Conservation (phyloP, 2,329 filamentous ascomycete genomes). For the Tricladium varicosporioides region DNA sequence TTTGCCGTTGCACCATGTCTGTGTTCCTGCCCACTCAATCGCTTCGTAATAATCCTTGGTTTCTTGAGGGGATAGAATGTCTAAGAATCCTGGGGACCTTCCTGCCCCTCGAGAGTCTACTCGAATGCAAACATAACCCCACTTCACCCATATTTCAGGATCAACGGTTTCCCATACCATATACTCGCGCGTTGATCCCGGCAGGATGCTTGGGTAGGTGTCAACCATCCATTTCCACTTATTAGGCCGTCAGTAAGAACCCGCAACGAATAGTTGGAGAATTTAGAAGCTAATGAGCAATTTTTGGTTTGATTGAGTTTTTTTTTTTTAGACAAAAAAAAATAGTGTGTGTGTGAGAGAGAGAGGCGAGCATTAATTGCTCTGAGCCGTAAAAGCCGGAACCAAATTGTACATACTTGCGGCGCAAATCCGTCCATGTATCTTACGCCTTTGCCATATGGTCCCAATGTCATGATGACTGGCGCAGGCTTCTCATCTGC, state of each 20-base stretch:
- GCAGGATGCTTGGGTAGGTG: neutral
- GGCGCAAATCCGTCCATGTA: neutral
- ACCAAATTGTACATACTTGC: too few relatives aligned
- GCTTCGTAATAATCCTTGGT: conserved; percentile 30
- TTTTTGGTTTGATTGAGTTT: too few relatives aligned
- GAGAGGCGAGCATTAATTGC: too few relatives aligned
- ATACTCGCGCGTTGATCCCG: neutral
- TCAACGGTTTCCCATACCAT: conserved; percentile 12
- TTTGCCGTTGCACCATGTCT: conserved; percentile 27
- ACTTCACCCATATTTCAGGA: conserved; percentile 25
- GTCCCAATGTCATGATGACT: neutral
- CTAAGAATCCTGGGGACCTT: conserved; percentile 24
- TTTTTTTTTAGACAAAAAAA: too few relatives aligned
- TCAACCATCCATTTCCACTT: too few relatives aligned
- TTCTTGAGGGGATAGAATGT: conserved; percentile 23
- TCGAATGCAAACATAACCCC: conserved; percentile 31
- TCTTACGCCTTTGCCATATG: neutral
- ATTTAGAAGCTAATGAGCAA: neutral
- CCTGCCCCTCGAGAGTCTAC: conserved; percentile 24
- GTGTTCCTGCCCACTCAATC: conserved; percentile 25
- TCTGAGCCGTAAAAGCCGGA: too few relatives aligned
- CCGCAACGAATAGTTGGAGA: neutral
- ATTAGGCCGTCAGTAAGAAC: too few relatives aligned
- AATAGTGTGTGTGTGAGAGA: too few relatives aligned
- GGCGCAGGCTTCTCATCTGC: neutral